A percentile compares a stretch with the other conserved stretches of the same genome.
Evolutionary conservation across 1,284 basidiomycete genomes (phyloP).

Genomic region (Tylopilus sp.): DNA sequence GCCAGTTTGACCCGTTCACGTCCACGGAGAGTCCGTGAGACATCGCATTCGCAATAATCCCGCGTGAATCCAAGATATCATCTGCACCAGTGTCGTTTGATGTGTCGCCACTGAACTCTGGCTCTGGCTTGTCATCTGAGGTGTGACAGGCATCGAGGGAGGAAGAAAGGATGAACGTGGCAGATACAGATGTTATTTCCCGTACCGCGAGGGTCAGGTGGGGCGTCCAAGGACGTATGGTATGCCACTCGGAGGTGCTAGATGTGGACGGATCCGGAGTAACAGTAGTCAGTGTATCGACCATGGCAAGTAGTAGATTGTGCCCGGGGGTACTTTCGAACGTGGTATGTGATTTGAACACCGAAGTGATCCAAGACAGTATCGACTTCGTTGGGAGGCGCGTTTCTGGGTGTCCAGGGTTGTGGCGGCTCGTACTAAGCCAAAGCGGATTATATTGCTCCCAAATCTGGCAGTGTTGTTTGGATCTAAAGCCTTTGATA

Average conservation of each 20-base stretch:
- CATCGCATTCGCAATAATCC: conserved; percentile 64
- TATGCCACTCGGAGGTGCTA: conserved; percentile 51
- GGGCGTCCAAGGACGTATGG: conserved; percentile 73
- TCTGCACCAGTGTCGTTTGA: conserved; percentile 27
- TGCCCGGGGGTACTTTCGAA: neutral
- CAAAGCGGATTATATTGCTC: neutral
- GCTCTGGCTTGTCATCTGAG: conserved; percentile 21
- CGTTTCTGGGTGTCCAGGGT: neutral
- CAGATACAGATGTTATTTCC: conserved; percentile 74
- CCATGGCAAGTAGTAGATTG: conserved; percentile 14
- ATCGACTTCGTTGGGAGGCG: neutral
- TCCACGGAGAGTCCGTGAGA: conserved; percentile 73
- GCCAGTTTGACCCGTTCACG: conserved; percentile 74
- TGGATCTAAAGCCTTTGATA: conserved; percentile 30
- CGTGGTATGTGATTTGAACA: neutral
- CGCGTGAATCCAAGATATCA: conserved; percentile 23
- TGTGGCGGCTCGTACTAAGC: neutral
- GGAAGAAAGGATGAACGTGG: conserved; percentile 70
- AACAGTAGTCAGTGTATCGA: conserved; percentile 10
- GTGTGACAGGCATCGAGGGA: conserved; percentile 34
- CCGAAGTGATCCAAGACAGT: neutral
- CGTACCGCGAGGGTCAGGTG: conserved; percentile 65
- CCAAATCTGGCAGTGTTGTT: conserved; percentile 17
- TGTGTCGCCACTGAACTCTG: conserved; percentile 30
- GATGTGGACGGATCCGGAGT: conserved; percentile 18